Base-by-base conservation (phyloP, 2,329 filamentous ascomycete species). In the Stemphylium beticola region DNA sequence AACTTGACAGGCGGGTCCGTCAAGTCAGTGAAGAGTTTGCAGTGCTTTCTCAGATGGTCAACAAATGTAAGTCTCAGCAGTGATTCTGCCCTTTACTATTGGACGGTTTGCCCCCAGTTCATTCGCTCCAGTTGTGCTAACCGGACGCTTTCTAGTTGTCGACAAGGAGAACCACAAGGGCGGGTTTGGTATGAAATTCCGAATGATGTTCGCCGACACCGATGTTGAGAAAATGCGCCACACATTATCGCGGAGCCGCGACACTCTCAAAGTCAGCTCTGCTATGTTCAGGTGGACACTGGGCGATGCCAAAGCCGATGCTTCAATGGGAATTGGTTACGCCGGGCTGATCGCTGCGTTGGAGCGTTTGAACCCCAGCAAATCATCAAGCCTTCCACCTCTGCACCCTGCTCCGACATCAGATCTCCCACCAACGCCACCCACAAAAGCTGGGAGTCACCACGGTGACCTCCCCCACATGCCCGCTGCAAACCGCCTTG, bases 281-380 rank as follows among this genome's bases (percentile, higher is more conserved):
- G 78, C 86, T 39, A 82, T 87, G 63, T 85, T 89, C 71, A 82
- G 87, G 61, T 89, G 86, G 85, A 85, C 82, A 17, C 76, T 89
- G 3, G 85, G 85, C 26, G 70, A 74, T 20, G 79, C 80, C 17
- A 84, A 82, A 67, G 82, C 83, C 14, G 85, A 88, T 60, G 81
- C 82, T 14, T 81, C 85, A 11, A 80, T 85, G 37, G 85, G 86
- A 15, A 87, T 88, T 40, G 87, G 87, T 38, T 90, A 88, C 66
- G 86, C 86, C 1, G 86, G 86, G 4, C 79, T 90, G 7, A 83
- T 85, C 1, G 86, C 87, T 9, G 87, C 87, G 3, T 79, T 90
- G 10, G 84, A 87, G 39, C 78, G 81, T 50, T 74, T 85, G 58
- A 73, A 66, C 55, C 74, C 60, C 53, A 56, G 59, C 58, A 64